phyloP scores from a whole-genome alignment of 148 eudicot genomes.

The Diospyros lotus region DNA sequence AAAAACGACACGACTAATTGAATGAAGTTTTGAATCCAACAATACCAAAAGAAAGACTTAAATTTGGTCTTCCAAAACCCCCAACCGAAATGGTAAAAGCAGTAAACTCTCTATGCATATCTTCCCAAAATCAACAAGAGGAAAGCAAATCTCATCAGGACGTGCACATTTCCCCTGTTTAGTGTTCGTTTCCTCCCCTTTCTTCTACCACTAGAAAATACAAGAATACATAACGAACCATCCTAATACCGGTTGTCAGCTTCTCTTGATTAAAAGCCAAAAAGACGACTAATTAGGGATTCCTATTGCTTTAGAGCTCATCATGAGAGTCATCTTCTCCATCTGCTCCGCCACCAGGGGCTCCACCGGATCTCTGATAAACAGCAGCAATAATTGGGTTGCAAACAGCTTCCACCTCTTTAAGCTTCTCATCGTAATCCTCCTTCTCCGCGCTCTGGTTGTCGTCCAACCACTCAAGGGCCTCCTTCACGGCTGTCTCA shows the following conservation, averaged over 20 bases:
- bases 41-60: no score
- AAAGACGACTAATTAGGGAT: no score
- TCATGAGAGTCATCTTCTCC: slow-evolving; percentile 34
- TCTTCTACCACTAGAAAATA: background rate
- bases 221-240: background rate
- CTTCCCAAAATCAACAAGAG: no score
- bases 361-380: slow-evolving; percentile 47
- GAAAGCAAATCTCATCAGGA: no score
- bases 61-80: no score
- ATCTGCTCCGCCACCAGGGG: slow-evolving; percentile 27
- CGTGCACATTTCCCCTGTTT: no score
- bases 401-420: slow-evolving; percentile 58
- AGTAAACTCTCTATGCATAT: no score
- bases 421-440: slow-evolving; percentile 57
- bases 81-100: background rate
- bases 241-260: background rate
- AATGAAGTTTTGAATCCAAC: no score
- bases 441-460: slow-evolving; percentile 56
- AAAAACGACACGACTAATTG: no score
- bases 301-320: slow-evolving; percentile 27
- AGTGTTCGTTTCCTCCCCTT: no score
- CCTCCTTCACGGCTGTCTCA: slow-evolving; percentile 48
- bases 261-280: background rate
- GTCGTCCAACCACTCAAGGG: slow-evolving; percentile 59
- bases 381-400: slow-evolving; percentile 46